Evolutionary conservation across 1,284 basidiomycete genomes (phyloP), one percentile per base, ranked within the genome.

Genomic region (Fomitopsis pinicola): DNA sequence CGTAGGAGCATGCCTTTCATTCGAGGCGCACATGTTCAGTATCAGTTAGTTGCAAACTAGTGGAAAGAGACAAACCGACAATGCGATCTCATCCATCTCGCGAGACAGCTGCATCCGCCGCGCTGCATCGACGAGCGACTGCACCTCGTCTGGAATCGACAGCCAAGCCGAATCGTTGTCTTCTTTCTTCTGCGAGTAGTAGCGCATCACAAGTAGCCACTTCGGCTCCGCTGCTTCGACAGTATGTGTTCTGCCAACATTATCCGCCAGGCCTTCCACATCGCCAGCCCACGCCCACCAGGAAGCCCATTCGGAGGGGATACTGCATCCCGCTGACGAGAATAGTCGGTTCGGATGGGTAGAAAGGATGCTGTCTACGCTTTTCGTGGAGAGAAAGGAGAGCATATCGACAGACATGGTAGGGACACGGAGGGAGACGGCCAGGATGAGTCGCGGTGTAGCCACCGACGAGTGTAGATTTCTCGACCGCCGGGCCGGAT

Each of bases 191-290:
- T 48, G n/a, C 61, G 60, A 45, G 26, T 70, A 73, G 57, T 72
- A 69, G n/a, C 58, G 63, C 58, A 69, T 61, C 15, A 71, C 22
- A 9, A 63, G 33, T 12, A 64, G 59, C 71, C 69, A 71, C 40
- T 45, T 56, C 26, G 55, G 42, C 14, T 53, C 56, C 1, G 46
- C 9, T 42, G 7, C 55, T 1, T 10, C 19, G 15, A 10, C 5
- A 30, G 9, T 35, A 40, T n/a, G 14, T 17, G 15, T n/a, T 10
- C 10, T 33, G 30, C 15, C 45, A n/a, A 14, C n/a, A 7, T 42
- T 36, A 5, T 22, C 15, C 22, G n/a, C 17, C 42, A 4, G 17
- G 50, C n/a, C 19, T 8, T 19, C 38, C 42, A 8, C 28, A 6
- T 62, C 53, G n/a, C 57, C 57, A n/a, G 61, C 61, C 61, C 61